phyloP scores from a whole-genome alignment of 2,329 filamentous ascomycete genomes.

The Neospermospora avenae region DNA sequence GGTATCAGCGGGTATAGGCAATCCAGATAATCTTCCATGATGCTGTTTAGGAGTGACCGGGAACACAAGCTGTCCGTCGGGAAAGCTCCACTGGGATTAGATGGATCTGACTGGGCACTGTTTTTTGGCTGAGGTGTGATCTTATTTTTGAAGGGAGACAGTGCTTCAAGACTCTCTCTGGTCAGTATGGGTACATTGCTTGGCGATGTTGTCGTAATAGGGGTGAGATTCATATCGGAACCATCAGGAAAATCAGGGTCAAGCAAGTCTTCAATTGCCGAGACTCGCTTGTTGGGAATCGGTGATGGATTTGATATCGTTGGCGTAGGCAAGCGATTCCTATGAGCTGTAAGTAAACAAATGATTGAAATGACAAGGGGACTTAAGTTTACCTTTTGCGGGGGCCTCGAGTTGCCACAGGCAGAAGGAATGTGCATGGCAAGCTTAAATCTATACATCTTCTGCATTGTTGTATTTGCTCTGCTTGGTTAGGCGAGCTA shows the following conservation, averaged over 20 bases:
- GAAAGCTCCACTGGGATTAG: neutral
- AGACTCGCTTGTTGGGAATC: neutral
- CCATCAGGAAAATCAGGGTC: neutral
- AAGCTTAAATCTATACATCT: neutral
- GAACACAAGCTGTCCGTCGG: constrained; percentile 1
- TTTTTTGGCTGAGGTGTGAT: neutral
- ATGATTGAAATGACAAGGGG: neutral
- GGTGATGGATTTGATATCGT: neutral
- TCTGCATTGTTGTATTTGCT: neutral
- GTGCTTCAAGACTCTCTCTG: neutral
- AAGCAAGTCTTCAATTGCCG: neutral
- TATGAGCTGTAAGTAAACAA: neutral
- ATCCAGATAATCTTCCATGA: constrained; percentile 1
- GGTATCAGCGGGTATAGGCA: constrained; percentile 4
- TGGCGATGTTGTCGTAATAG: neutral
- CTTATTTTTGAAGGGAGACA: neutral
- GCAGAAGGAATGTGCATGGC: constrained; percentile 2
- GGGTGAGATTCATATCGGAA: neutral
- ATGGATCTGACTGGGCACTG: neutral
- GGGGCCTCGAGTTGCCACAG: neutral
- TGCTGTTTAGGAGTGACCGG: neutral
- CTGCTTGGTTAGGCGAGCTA: neutral
- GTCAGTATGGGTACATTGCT: neutral
- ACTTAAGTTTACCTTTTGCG: neutral
- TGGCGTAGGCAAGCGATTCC: neutral